Evolutionary conservation across 2,329 filamentous ascomycete species (phyloP), one percentile per base, ranked within the genome.

Genomic region (Zelopaecilomyces penicillatus): DNA sequence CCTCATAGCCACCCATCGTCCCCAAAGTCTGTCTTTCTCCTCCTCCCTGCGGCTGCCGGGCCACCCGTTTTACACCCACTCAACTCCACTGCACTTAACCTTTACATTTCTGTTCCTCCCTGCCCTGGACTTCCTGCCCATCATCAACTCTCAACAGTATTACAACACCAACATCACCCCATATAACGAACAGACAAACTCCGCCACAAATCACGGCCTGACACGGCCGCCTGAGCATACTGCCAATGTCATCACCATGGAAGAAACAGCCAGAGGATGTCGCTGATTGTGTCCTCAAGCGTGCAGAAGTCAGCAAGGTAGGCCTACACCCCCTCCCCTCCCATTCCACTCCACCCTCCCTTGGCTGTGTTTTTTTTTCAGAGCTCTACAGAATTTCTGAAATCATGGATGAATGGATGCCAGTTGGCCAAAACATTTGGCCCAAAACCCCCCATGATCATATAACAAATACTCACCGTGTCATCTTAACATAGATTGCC

Each of bases 231-330:
- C 8, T 12, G 32, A 12, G 32, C 9, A 34, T 34, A 34, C 11
- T 40, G 7, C 28, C 41, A 42, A 81, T 81, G 77, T 68, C 76
- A 57, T 81, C 78, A 54, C 75, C 77, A 48, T 75, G 75, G 65
- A 78, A 78, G 65, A 75, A 76, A 54, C 76, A 82, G 57, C 78
- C 79, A 33, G 78, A 82, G 59, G 75, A 69, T 57, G 80, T 83
- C 44, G 79, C 73, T 44, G 82, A 84, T 62, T 78, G 78, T 64
- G 81, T 87, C 45, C 73, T 87, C 58, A 82, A 82, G 65, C 73
- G 83, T 67, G 82, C 80, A 50, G 82, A 87, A 71, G 78, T 87
- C 56, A 83, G 82, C 73, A 86, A 85, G 75, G 83, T 87, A 70
- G 60, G 73, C 64, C 47, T 50, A 46, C 29, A 5, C 28, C 27